These are phyloP conservation scores for Rhytidhysteron rufulum DNA, from an alignment of 2,329 filamentous ascomycete genomes.

Conservation along the genomic window DNA sequence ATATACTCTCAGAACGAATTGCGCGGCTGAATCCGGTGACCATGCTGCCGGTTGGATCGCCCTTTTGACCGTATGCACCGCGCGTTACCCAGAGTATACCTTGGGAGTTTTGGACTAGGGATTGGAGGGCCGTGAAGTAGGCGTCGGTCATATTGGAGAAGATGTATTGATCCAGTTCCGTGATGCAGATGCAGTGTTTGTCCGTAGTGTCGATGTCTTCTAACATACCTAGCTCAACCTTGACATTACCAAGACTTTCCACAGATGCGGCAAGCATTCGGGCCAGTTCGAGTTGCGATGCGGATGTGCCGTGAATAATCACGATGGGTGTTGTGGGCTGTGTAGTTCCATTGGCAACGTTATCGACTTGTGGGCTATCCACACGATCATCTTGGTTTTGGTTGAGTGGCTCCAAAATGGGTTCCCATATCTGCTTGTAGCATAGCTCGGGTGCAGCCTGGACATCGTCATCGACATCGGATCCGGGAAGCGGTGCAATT, in stretches of 20 bases:
- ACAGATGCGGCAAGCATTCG: slow-evolving; percentile 10
- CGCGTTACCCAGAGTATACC: slow-evolving; percentile 18
- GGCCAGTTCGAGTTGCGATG: slow-evolving; percentile 12
- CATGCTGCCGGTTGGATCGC: slow-evolving; percentile 10
- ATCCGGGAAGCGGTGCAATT: slow-evolving; percentile 18
- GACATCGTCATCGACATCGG: slow-evolving; percentile 5
- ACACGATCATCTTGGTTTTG: slow-evolving; percentile 2
- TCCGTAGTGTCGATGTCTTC: slow-evolving; percentile 8
- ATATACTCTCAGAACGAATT: slow-evolving; percentile 14
- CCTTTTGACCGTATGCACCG: slow-evolving; percentile 9
- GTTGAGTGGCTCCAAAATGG: slow-evolving; percentile 7
- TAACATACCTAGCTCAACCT: slow-evolving; percentile 7
- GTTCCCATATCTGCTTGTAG: slow-evolving; percentile 26
- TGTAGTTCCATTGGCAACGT: not conserved
- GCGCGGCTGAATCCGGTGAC: slow-evolving; percentile 11
- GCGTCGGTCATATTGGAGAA: slow-evolving; percentile 6
- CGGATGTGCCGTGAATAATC: slow-evolving; percentile 12
- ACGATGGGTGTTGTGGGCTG: slow-evolving; percentile 8
- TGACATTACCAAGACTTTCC: slow-evolving; percentile 4
- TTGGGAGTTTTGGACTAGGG: slow-evolving; percentile 8
- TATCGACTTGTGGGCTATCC: slow-evolving; percentile 6
- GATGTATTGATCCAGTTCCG: slow-evolving; percentile 11
- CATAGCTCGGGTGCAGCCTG: slow-evolving; percentile 18
- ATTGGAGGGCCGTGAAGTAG: slow-evolving; percentile 7
- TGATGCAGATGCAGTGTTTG: slow-evolving; percentile 16